Percentiles rank a stretch among this genome's conserved stretches.
These are phyloP conservation scores for Acanthamoeba castellanii DNA, from an alignment of 208 protist genomes.

Conservation along the genomic window DNA sequence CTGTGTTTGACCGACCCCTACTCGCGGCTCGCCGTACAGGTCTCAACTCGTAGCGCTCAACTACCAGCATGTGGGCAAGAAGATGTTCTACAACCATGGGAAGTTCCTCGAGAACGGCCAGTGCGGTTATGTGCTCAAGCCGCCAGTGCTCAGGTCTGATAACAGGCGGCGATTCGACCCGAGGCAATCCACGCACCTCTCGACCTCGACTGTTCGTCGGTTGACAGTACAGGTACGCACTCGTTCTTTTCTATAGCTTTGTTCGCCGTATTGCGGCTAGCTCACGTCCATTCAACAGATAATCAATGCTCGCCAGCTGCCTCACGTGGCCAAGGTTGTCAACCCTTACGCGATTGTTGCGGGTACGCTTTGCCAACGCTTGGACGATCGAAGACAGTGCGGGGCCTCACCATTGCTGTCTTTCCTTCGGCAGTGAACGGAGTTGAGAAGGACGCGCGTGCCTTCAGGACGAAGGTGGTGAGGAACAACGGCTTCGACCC, in stretches of 20 bases:
- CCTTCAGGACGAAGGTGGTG: neutral
- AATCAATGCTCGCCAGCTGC: slow-evolving; percentile 80
- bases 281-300: slow-evolving; percentile 20
- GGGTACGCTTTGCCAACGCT: neutral
- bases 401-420: neutral
- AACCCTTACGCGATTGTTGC: slow-evolving; percentile 77
- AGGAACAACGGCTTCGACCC: slow-evolving; percentile 84
- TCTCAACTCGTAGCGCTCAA: slow-evolving; percentile 95
- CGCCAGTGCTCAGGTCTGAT: slow-evolving; percentile 83
- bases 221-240: slow-evolving; percentile 10
- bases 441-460: slow-evolving; percentile 32
- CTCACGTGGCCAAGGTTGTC: slow-evolving; percentile 73
- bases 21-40: slow-evolving; percentile 74
- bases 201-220: slow-evolving; percentile 27
- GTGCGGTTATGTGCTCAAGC: slow-evolving; percentile 96
- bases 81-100: slow-evolving; percentile 91
- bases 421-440: slow-evolving; percentile 35
- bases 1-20: neutral
- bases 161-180: neutral
- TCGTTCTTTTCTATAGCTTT: neutral
- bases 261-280: neutral
- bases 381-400: neutral
- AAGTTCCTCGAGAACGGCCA: slow-evolving; percentile 95
- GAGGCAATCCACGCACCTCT: neutral
- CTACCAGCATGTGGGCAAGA: slow-evolving; percentile 89